phyloP scores from a whole-genome alignment of 164 flowering plant genomes.

The Hamamelis virginiana region DNA sequence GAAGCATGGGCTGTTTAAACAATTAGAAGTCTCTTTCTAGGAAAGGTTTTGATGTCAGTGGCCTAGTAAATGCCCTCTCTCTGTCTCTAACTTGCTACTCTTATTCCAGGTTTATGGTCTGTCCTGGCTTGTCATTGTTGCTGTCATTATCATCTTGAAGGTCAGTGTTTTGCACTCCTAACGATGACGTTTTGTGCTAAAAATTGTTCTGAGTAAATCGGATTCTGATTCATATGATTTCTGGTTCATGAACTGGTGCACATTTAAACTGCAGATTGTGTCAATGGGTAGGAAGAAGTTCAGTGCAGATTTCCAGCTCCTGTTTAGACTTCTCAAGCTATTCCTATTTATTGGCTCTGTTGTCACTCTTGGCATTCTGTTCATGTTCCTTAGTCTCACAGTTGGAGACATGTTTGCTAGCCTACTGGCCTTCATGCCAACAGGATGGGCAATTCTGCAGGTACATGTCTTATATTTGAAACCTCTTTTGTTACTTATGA shows the following conservation, averaged over 20 bases:
- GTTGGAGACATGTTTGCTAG: constrained; percentile 86
- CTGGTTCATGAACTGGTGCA: background rate
- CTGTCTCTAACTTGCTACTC: background rate
- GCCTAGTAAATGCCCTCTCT: background rate
- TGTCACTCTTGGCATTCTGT: constrained; percentile 52
- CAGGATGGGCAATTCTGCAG: constrained; percentile 97
- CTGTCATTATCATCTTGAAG: constrained; percentile 81
- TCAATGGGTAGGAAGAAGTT: constrained; percentile 93
- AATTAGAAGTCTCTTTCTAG: background rate
- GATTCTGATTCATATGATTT: background rate
- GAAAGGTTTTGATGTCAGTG: background rate
- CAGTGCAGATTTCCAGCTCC: constrained; percentile 95
- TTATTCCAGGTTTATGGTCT: constrained; percentile 76
- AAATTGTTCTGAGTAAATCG: background rate
- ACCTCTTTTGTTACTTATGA: background rate
- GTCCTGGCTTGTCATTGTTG: constrained; percentile 94
- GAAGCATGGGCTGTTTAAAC: background rate
- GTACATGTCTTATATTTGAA: constrained; percentile 29
- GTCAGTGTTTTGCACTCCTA: constrained; percentile 33
- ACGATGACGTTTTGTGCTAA: background rate
- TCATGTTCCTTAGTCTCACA: constrained; percentile 65
- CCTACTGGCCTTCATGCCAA: constrained; percentile 86
- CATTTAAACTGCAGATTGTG: constrained; percentile 70
- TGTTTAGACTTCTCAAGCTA: constrained; percentile 89
- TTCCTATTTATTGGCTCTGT: constrained; percentile 65